Percentiles rank a stretch among this genome's conserved stretches.
phyloP scores from a whole-genome alignment of 768 basidiomycete genomes.

The Leccinum obscurum region DNA sequence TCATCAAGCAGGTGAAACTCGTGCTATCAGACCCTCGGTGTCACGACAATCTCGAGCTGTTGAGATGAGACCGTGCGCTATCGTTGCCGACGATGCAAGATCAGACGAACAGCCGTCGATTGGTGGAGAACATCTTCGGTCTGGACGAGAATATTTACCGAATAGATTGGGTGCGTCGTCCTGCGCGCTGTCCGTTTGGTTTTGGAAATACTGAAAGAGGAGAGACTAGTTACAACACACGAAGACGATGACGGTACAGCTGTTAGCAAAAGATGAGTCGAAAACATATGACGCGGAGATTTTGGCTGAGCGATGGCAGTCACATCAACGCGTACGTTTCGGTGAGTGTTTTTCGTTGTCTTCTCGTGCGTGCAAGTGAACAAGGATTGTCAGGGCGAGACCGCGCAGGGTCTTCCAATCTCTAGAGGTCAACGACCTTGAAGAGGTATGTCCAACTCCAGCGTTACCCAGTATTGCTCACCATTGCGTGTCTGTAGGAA shows the following conservation, averaged over 20 bases:
- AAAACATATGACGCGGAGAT: constrained; percentile 76
- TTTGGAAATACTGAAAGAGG: background rate
- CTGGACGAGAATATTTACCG: constrained; percentile 80
- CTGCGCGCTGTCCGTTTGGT: background rate
- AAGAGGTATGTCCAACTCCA: constrained; percentile 47
- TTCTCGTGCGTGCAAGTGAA: background rate
- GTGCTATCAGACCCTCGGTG: constrained; percentile 67
- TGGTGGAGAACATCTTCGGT: constrained; percentile 67
- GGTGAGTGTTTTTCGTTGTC: constrained; percentile 36
- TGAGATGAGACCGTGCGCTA: constrained; percentile 67
- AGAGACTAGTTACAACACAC: constrained; percentile 57
- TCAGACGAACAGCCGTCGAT: constrained; percentile 62
- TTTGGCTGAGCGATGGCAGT: constrained; percentile 74
- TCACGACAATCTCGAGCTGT: constrained; percentile 69
- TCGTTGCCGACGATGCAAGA: constrained; percentile 66
- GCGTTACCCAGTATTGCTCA: background rate
- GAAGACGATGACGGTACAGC: constrained; percentile 68
- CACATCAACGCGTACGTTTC: constrained; percentile 77
- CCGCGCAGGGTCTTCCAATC: constrained; percentile 53
- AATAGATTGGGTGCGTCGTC: constrained; percentile 68
- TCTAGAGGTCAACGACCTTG: constrained; percentile 55
- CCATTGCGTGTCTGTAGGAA: constrained; percentile 18
- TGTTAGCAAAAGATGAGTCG: constrained; percentile 79
- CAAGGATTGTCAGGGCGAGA: constrained; percentile 45
- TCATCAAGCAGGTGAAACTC: constrained; percentile 90